Base-by-base conservation (phyloP, 2,329 filamentous ascomycete species). In the Neonectria hederae region DNA sequence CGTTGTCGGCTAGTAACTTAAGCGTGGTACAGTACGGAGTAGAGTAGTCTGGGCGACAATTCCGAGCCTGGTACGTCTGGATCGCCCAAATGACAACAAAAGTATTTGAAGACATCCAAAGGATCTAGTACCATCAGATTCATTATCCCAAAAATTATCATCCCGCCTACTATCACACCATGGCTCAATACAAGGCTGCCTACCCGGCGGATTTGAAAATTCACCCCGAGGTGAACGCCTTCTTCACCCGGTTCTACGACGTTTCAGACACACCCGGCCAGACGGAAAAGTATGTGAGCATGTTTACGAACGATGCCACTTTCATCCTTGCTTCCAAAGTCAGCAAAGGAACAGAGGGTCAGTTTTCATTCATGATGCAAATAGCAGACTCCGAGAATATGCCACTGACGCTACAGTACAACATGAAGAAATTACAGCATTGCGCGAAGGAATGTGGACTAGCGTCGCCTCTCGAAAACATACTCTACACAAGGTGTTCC, bases 371-470 rank as follows among this genome's bases (percentile, higher is more conserved):
- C 10, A n/a, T 11, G 8, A 43, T 9, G 14, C 32, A 19, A 6
- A 40, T n/a, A 43, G 21, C 65, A 62, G 70, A 21, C 63, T 67
- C 13, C 4, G 17, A n/a, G 13, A 6, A 17, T 14, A 32, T 17
- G 1, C 17, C 21, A 11, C 52, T 61, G 19, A 61, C 52, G 38
- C 28, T 53, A 5, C 19, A 28, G 19, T 7, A 5, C 21, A 6
- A 2, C 5, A 2, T 21, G 17, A 10, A 78, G 77, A 75, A 52
- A 78, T 79, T 40, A 69, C 65, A 17, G 42, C 68, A 1, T 55
- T 69, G 21, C 72, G 77, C 21, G 59, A 73, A 21, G 69, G 68
- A 40, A 77, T 79, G 73, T 78, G 76, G 76, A 62, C 68, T 1
- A 61, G 62, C 5, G 75, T 78, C 17, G 60, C 63, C 4, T 66